Evolutionary conservation across 371 early-diverging fungal genomes (phyloP).

Genomic region (Mucor irregularis): DNA sequence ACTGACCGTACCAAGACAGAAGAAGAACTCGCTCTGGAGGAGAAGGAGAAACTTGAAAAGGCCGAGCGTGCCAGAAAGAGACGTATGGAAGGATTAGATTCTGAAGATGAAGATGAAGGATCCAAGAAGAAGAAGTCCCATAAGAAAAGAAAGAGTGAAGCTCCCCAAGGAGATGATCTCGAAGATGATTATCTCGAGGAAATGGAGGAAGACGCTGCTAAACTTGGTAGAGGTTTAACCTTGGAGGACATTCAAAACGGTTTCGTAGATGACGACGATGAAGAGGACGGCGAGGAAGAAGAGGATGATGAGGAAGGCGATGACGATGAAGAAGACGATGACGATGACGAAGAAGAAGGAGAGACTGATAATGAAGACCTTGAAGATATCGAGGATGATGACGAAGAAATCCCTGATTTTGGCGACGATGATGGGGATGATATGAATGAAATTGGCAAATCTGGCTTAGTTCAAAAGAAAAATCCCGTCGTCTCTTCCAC

Average conservation of each 20-base stretch:
- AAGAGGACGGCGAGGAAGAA: constrained; percentile 32
- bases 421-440: constrained; percentile 53
- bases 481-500: constrained; percentile 20
- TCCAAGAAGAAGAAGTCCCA: constrained; percentile 38
- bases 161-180: constrained; percentile 82
- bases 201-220: constrained; percentile 40
- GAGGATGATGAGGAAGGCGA: constrained; percentile 41
- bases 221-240: constrained; percentile 49
- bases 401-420: constrained; percentile 17
- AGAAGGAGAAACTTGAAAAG: constrained; percentile 79
- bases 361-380: constrained; percentile 47
- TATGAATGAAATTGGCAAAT: constrained; percentile 46
- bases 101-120: constrained; percentile 68
- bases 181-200: constrained; percentile 72
- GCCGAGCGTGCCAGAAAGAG: constrained; percentile 82
- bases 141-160: constrained; percentile 45
- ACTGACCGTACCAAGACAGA: constrained; percentile 93
- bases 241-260: constrained; percentile 53
- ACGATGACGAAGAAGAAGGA: constrained; percentile 50
- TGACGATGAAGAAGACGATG: constrained; percentile 46
- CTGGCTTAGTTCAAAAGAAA: constrained; percentile 41
- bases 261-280: constrained; percentile 31
- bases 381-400: constrained; percentile 41
- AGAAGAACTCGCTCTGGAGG: constrained; percentile 88
- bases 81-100: constrained; percentile 85